Conservation (phyloP, 257 asterid species). For the Solanum acaule region DNA sequence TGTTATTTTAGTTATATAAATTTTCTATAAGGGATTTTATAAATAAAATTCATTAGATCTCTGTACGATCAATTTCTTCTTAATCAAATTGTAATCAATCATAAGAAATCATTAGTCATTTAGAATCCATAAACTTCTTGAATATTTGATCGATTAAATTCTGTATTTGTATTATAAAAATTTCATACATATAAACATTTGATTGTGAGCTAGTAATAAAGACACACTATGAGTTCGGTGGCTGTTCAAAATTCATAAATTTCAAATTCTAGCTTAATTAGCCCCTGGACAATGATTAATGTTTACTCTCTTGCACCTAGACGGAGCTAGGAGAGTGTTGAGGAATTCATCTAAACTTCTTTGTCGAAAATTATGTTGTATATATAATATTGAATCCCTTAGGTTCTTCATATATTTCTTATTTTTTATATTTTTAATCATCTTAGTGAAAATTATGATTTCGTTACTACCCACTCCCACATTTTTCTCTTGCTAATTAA, state of each 20-base stretch:
- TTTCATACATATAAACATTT: not conserved
- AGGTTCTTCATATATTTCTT: not conserved
- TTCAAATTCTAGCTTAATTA: not conserved
- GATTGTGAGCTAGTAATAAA: not conserved
- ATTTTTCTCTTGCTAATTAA: not conserved
- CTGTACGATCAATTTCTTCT: not conserved
- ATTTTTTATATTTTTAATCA: too few species aligned
- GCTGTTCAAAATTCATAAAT: not conserved
- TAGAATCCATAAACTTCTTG: not conserved
- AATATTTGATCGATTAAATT: not conserved
- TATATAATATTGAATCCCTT: not conserved
- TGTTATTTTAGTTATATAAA: not conserved
- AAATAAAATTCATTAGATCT: not conserved
- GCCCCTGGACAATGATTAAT: not conserved
- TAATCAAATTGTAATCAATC: too few species aligned
- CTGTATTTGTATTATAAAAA: not conserved
- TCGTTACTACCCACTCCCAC: accelerated
- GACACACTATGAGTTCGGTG: not conserved
- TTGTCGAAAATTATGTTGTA: not conserved
- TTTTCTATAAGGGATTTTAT: not conserved
- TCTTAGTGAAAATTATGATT: not conserved
- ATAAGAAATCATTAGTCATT: not conserved
- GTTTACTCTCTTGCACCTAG: not conserved
- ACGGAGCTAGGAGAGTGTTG: not conserved
- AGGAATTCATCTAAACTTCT: not conserved